Evolutionary conservation across 1,284 basidiomycete species (phyloP).

Genomic region (Puccinia brachypodii): DNA sequence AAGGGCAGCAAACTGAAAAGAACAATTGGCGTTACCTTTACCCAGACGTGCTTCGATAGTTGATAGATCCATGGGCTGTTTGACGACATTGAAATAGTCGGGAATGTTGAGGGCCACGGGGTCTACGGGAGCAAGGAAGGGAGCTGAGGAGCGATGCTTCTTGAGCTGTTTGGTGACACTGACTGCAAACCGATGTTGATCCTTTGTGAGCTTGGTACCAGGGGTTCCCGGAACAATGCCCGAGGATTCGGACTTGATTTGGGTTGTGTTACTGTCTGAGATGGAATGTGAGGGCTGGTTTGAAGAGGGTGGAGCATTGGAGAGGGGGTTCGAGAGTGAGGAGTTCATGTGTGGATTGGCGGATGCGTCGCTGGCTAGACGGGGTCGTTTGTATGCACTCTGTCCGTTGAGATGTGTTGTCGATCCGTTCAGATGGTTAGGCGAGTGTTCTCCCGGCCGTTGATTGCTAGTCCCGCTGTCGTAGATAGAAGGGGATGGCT

Average conservation of each 20-base stretch:
- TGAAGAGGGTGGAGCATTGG: not conserved
- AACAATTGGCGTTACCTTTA: constrained; percentile 48
- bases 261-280: not conserved
- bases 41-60: constrained; percentile 84
- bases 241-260: not conserved
- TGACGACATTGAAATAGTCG: constrained; percentile 83
- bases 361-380: constrained; percentile 9
- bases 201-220: constrained; percentile 29
- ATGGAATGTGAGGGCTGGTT: not conserved
- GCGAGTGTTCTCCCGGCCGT: not conserved
- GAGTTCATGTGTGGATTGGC: not conserved
- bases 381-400: constrained; percentile 2
- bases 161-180: constrained; percentile 79
- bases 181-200: constrained; percentile 77
- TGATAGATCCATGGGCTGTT: constrained; percentile 90
- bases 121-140: constrained; percentile 88
- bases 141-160: constrained; percentile 76
- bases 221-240: constrained; percentile 25
- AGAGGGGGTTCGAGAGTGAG: not conserved
- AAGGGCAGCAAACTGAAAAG: not conserved
- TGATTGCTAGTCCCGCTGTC: not conserved
- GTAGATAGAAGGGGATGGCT: constrained; percentile 8
- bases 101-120: constrained; percentile 84
- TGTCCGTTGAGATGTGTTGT: not conserved
- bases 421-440: not conserved